Evolutionary conservation across 1,139 yeast species (phyloP).

Genomic region (Candida labiduridarum): DNA sequence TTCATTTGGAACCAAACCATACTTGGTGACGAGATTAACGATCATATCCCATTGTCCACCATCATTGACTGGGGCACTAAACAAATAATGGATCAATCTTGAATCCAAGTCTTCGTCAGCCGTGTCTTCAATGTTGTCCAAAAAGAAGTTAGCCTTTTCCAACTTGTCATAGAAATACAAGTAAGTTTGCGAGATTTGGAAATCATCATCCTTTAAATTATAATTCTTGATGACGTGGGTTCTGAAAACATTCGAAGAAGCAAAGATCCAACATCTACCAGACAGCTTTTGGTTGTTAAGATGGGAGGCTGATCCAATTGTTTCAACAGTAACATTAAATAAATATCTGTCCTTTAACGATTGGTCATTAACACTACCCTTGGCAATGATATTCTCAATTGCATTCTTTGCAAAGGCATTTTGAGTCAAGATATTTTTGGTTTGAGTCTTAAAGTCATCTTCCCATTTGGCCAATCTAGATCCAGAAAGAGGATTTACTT

Average conservation of each 20-base stretch:
- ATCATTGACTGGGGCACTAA: conserved; percentile 67
- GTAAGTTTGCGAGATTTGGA: conserved; percentile 68
- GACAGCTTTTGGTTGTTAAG: conserved; percentile 71
- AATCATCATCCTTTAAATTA: conserved; percentile 58
- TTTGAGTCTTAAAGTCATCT: conserved; percentile 46
- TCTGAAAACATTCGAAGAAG: conserved; percentile 73
- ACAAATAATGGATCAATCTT: conserved; percentile 63
- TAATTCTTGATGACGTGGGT: conserved; percentile 61
- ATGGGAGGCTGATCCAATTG: conserved; percentile 63
- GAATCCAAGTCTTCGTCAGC: conserved; percentile 65
- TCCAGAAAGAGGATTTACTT: conserved; percentile 30
- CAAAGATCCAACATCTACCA: conserved; percentile 90
- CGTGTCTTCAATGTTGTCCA: conserved; percentile 74
- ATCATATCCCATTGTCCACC: conserved; percentile 92
- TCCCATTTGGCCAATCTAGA: conserved; percentile 53
- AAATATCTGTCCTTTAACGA: conserved; percentile 44
- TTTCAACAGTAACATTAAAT: conserved; percentile 61
- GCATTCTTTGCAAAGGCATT: conserved; percentile 57
- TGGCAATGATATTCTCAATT: conserved; percentile 46
- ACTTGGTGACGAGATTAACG: conserved; percentile 70
- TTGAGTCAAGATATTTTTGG: conserved; percentile 61
- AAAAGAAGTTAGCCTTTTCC: conserved; percentile 63
- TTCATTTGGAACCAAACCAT: conserved; percentile 76
- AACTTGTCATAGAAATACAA: conserved; percentile 38
- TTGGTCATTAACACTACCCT: conserved; percentile 20